Evolutionary conservation across 352 stramenopile species (phyloP), one percentile per base, ranked within the genome.

Genomic region (Phytopythium mirpurense): DNA sequence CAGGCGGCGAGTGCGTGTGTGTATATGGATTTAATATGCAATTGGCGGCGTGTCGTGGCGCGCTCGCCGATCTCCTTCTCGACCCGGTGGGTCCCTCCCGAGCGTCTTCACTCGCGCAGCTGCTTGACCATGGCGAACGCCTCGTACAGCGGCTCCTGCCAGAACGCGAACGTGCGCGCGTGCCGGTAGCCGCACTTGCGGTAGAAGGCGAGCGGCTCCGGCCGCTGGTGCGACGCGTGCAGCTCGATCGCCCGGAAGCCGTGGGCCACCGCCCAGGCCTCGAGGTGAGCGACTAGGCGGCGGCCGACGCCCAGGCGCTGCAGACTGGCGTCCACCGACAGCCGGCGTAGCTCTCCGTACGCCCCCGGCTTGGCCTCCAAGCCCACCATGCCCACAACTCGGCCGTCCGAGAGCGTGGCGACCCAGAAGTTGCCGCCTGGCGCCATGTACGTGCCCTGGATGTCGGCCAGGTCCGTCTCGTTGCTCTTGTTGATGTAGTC

Each of bases 341-440:
- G 52, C 11, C 66, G 62, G 26, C 66, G 48, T 14, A 74, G 56
- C 57, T 74, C 66, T 3, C 32, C 63, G 19, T 32, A 11, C 5
- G 29, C 50, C 3, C 63, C 53, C 2, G 37, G 42, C 29, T 66
- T 71, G n/a, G 45, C 44, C 49, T 71, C 55, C 9, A 71, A n/a
- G 2, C 42, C 66, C 15, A 68, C 60, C 54, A 68, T 65, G 26
- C 66, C 66, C 10, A 56, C 56, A 4, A 74, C 41, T 6, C 54
- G 61, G 51, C 50, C 48, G 27, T 65, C 47, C 50, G 65, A 23
- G 1, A 67, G 12, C 18, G 56, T 63, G 3, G 62, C 66, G 11
- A 81, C 70, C 70, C 70, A 81, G 56, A 81, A 81, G 46, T 74
- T 72, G 19, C 70, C 70, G 0, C 70, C 70, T 2, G 57, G 37